These are phyloP conservation scores for Mucor mucedo DNA, from an alignment of 371 early-diverging fungal genomes.

Conservation along the genomic window DNA sequence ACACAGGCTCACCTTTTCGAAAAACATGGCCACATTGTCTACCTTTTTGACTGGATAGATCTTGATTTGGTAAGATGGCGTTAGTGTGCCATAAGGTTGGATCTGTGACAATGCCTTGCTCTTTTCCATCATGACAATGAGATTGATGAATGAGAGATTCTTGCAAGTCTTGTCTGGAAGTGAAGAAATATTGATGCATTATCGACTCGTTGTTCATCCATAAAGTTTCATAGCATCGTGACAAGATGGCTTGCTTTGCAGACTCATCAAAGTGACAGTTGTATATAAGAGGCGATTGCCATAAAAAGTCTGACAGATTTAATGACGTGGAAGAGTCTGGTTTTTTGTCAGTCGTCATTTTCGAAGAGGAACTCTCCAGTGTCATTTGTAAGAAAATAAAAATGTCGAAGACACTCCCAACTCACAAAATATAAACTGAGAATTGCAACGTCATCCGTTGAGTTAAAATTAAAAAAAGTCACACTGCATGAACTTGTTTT, in stretches of 20 bases:
- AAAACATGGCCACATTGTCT: constrained; percentile 87
- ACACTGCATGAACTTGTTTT: not conserved
- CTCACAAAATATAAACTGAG: no score
- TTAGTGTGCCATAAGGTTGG: constrained; percentile 45
- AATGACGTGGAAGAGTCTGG: constrained; percentile 1
- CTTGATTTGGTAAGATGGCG: constrained; percentile 34
- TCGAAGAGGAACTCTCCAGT: constrained; percentile 16
- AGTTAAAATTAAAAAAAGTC: not conserved
- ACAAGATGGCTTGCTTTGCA: constrained; percentile 54
- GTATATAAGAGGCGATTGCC: constrained; percentile 51
- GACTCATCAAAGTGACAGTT: constrained; percentile 51
- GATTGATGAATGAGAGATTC: constrained; percentile 40
- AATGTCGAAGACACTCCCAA: not conserved
- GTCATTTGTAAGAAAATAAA: constrained; percentile 4
- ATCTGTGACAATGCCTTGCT: constrained; percentile 25
- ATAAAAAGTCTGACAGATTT: constrained; percentile 39
- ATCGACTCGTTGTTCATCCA: constrained; percentile 55
- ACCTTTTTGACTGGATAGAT: constrained; percentile 62
- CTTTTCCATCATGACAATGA: constrained; percentile 34
- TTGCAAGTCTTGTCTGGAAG: constrained; percentile 43
- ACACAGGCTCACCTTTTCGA: constrained; percentile 80
- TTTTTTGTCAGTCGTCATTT: constrained; percentile 2
- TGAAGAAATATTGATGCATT: constrained; percentile 55
- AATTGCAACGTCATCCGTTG: not conserved
- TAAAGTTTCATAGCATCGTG: constrained; percentile 54